phyloP scores from a whole-genome alignment of 1,139 yeast species.

The Yamadazyma spencermartinsiae region DNA sequence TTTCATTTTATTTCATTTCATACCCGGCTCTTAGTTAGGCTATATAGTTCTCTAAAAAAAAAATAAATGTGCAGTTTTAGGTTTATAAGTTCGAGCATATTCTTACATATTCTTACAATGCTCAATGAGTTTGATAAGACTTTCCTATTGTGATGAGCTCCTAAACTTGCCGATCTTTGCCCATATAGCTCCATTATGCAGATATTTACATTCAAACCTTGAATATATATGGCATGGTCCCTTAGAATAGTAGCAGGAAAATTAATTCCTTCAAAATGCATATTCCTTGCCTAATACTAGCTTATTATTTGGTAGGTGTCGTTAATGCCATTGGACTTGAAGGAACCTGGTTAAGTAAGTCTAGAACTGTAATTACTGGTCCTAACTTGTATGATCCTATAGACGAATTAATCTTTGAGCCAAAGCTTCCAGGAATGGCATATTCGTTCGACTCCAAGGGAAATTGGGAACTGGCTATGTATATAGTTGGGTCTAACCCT shows the following conservation, averaged over 20 bases:
- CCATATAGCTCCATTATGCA: no score
- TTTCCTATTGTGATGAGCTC: not conserved
- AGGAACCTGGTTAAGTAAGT: slow-evolving; percentile 33
- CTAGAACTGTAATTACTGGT: slow-evolving; percentile 29
- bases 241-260: no score
- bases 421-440: slow-evolving; percentile 31
- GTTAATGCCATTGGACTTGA: slow-evolving; percentile 8
- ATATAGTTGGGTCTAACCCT: slow-evolving; percentile 26
- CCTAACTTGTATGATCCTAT: slow-evolving; percentile 29
- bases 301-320: slow-evolving; percentile 6
- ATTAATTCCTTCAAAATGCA: no score
- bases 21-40: slow-evolving; percentile 1
- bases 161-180: no score
- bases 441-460: slow-evolving; percentile 31
- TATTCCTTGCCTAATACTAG: no score
- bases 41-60: not conserved
- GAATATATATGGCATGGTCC: no score
- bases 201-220: no score
- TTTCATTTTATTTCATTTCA: not conserved
- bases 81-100: not conserved
- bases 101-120: not conserved
- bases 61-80: not conserved
- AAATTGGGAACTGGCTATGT: slow-evolving; percentile 31
- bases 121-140: not conserved
- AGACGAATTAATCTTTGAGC: slow-evolving; percentile 30